Base-by-base conservation (phyloP, 106 monocot genomes). In the Dactylorhiza incarnata region DNA sequence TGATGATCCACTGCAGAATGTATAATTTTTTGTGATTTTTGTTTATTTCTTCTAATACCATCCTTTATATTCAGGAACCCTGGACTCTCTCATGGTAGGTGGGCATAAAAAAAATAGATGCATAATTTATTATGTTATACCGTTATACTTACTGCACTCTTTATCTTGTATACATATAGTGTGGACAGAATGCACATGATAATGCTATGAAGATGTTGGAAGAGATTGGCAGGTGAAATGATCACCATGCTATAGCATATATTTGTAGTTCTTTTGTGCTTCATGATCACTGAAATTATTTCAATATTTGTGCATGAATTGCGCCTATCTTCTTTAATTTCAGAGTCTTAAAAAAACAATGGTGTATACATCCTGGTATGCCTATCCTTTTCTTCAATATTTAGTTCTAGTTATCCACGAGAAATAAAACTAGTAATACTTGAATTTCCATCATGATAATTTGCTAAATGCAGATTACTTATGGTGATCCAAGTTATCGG, bases 21-120 rank as follows among this genome's bases (percentile, higher is more conserved):
- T 55, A 19, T 17, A 54, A 49, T 14, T 26, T n/a, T n/a, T 65
- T 17, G n/a, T 79, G 22, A 71, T 54, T 79, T 48, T 70, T 82
- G 19, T 80, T 59, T 51, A 48, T 82, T 55, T 22, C 56, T 83
- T 77, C 49, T 82, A 5, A 77, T 9, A 62, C 20, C 48, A 15
- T 45, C 45, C 78, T 76, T 78, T 81, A 10, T 82, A 66, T 84
- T 81, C 91, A 97, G 96, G 96, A 84, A 97, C 93, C 14, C 83
- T 97, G 45, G 96, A 94, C 70, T 97, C 96, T 76, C 83, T 97
- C 22, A 97, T 97, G 93, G 91, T 97, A 83, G 89, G 96, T 86
- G 52, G 46, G 26, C 29, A n/a, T n/a, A 71, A 77, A 65, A 58
- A 71, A 22, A 29, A 70, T 16, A 63, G 37, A 75, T 73, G 17